These are phyloP conservation scores for Lactarius deliciosus DNA, from an alignment of 768 basidiomycete genomes.

Conservation along the genomic window DNA sequence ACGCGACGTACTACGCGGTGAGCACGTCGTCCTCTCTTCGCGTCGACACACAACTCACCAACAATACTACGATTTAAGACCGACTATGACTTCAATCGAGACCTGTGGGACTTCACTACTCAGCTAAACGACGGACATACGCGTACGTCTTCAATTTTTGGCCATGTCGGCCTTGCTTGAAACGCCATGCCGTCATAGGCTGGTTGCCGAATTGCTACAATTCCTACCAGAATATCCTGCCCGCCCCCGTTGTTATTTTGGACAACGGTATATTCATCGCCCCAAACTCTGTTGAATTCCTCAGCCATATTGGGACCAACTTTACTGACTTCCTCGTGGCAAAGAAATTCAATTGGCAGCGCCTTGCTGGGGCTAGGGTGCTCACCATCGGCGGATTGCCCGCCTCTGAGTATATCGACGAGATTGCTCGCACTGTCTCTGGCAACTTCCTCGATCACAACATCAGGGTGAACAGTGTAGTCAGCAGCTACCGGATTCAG, in stretches of 20 bases:
- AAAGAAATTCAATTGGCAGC: conserved; percentile 56
- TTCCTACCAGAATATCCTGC: conserved; percentile 46
- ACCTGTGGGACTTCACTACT: conserved; percentile 56
- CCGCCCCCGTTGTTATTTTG: conserved; percentile 46
- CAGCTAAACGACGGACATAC: conserved; percentile 68
- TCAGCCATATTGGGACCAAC: conserved; percentile 45
- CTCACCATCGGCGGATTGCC: conserved; percentile 52
- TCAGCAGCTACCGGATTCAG: conserved; percentile 52
- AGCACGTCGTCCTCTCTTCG: conserved; percentile 2
- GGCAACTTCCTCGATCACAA: conserved; percentile 66
- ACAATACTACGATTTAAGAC: conserved; percentile 40
- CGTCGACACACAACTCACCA: neutral
- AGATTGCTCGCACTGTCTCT: conserved; percentile 54
- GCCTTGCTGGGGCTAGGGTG: conserved; percentile 60
- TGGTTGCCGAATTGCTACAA: conserved; percentile 60
- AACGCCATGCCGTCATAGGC: conserved; percentile 35
- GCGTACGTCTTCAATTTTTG: conserved; percentile 38
- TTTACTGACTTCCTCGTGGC: conserved; percentile 46
- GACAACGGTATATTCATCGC: conserved; percentile 45
- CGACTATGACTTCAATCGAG: conserved; percentile 65
- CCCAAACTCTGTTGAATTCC: conserved; percentile 53
- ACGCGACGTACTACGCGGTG: conserved; percentile 48
- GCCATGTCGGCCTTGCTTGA: neutral
- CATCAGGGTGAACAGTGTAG: conserved; percentile 61
- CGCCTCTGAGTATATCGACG: conserved; percentile 55